A percentile compares a stretch with the other conserved stretches of the same genome.
phyloP scores from a whole-genome alignment of 306 rosid species.

The Corylus americana region DNA sequence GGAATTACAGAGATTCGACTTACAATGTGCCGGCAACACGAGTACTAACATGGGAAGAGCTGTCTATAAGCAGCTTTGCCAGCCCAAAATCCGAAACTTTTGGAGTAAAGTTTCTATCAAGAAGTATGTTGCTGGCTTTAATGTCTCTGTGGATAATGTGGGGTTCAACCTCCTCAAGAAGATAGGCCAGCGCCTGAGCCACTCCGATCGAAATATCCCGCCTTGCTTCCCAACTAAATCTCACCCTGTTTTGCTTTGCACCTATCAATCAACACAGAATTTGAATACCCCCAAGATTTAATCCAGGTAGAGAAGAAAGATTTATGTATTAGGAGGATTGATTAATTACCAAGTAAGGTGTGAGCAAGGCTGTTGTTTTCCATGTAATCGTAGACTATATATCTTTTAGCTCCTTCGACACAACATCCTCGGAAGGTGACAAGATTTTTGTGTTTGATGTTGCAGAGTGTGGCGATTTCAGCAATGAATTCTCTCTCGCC shows the following conservation, averaged over 20 bases:
- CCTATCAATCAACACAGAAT: conserved; percentile 44
- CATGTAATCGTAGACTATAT: conserved; percentile 86
- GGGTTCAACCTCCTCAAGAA: conserved; percentile 71
- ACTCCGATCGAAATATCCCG: conserved; percentile 61
- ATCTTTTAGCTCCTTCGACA: conserved; percentile 76
- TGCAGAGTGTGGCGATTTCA: conserved; percentile 73
- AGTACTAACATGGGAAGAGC: conserved; percentile 73
- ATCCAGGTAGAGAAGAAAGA: not conserved
- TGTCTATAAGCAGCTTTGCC: conserved; percentile 64
- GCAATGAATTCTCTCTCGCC: conserved; percentile 87
- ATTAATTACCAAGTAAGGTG: conserved; percentile 58
- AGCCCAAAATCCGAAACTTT: conserved; percentile 86
- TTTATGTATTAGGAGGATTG: too few relatives aligned
- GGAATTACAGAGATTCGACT: conserved; percentile 27
- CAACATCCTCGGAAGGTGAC: conserved; percentile 75
- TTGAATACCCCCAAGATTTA: not conserved
- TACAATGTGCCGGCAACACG: conserved; percentile 96
- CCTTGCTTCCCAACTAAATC: conserved; percentile 69
- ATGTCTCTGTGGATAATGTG: conserved; percentile 88
- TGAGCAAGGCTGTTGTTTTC: conserved; percentile 74
- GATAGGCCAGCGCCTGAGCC: conserved; percentile 73
- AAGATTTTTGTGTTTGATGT: conserved; percentile 73
- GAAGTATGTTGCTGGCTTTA: conserved; percentile 81
- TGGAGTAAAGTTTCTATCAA: conserved; percentile 60
- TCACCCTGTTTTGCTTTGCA: conserved; percentile 53